Percentiles rank a stretch among this genome's conserved stretches.
These are phyloP conservation scores for Cenchrus americanus DNA, from an alignment of 176 grass and related monocot genomes.

Conservation along the genomic window DNA sequence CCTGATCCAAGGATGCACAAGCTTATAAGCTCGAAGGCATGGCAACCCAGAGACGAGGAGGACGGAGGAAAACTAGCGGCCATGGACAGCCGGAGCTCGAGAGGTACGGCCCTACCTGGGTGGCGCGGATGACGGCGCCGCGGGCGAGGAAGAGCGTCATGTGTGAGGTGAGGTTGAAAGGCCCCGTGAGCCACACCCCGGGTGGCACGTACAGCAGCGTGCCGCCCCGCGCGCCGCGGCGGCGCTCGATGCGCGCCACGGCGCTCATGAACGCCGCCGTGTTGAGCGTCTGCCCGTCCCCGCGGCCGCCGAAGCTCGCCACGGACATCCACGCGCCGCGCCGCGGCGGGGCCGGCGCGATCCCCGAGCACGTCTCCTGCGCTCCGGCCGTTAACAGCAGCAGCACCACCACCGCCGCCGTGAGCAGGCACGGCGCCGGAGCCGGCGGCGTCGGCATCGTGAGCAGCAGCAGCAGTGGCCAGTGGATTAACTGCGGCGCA, in stretches of 20 bases:
- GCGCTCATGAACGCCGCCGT: conserved; percentile 62
- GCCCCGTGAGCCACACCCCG: conserved; percentile 70
- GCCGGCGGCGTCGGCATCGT: neutral
- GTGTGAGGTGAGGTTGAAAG: conserved; percentile 76
- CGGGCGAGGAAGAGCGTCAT: conserved; percentile 84
- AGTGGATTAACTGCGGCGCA: neutral
- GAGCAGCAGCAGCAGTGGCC: neutral
- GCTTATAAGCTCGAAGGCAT: neutral
- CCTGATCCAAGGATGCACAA: conserved; percentile 46
- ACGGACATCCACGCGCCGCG: conserved; percentile 66
- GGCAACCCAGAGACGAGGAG: neutral
- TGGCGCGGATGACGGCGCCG: conserved; percentile 67
- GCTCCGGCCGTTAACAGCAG: neutral
- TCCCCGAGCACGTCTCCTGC: conserved; percentile 52
- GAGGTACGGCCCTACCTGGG: conserved; percentile 38
- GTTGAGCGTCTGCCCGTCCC: conserved; percentile 59
- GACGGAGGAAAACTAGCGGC: neutral
- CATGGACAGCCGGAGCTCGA: neutral
- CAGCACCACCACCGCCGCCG: neutral
- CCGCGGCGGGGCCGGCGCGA: conserved; percentile 33
- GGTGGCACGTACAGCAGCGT: conserved; percentile 73
- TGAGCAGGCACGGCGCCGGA: neutral
- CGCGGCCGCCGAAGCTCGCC: conserved; percentile 58
- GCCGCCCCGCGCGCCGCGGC: conserved; percentile 49
- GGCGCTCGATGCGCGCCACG: conserved; percentile 53